Evolutionary conservation across 2,329 filamentous ascomycete genomes (phyloP).

Genomic region (Plectosphaerella sp.): DNA sequence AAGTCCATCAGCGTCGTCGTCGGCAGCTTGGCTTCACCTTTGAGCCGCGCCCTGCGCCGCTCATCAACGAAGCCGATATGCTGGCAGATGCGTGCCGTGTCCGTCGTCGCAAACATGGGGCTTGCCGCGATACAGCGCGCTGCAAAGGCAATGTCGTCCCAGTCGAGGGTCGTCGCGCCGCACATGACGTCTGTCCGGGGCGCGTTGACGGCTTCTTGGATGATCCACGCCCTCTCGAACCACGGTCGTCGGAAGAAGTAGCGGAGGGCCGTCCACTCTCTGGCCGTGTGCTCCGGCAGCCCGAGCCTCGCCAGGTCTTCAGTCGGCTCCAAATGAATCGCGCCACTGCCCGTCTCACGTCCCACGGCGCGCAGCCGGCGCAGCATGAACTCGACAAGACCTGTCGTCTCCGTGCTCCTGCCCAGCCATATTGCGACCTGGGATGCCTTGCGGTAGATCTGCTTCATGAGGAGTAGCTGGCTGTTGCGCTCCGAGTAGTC

Average conservation of each 20-base stretch:
- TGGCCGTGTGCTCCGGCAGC: not conserved
- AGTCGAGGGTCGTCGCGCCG: not conserved
- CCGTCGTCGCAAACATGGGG: not conserved
- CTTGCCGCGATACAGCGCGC: not conserved
- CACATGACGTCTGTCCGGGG: not conserved
- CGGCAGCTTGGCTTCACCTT: not conserved
- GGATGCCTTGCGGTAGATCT: not conserved
- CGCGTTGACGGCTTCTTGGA: not conserved
- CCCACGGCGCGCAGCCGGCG: not conserved
- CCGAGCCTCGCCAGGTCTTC: not conserved
- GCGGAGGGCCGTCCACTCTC: not conserved
- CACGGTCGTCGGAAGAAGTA: not conserved
- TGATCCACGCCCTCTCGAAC: not conserved
- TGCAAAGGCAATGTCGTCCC: not conserved
- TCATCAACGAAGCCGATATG: not conserved
- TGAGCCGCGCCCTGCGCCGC: not conserved
- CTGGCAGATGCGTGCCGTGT: not conserved
- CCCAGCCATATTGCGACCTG: not conserved
- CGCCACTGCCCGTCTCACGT: not conserved
- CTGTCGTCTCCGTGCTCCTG: too few relatives aligned
- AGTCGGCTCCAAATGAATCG: not conserved
- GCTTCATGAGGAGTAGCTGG: not conserved
- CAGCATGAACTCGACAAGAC: too few relatives aligned
- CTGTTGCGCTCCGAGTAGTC: not conserved
- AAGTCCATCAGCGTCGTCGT: not conserved